A percentile compares a stretch with the other conserved stretches of the same genome.
These are phyloP conservation scores for Apophysomyces ossiformis DNA, from an alignment of 371 early-diverging fungal species.

Conservation along the genomic window DNA sequence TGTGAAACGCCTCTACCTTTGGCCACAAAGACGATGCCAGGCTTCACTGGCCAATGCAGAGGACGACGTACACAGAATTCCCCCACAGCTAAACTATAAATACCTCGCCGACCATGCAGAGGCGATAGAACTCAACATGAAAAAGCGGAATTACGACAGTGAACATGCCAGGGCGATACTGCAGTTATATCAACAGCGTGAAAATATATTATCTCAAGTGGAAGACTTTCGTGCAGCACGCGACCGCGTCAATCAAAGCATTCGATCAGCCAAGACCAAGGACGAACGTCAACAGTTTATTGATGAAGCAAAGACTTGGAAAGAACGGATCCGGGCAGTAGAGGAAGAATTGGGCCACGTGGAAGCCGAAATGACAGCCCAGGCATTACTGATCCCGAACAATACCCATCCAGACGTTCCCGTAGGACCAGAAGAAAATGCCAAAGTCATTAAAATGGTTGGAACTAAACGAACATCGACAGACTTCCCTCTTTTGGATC, in stretches of 20 bases:
- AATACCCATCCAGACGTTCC: constrained; percentile 69
- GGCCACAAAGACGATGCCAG: constrained; percentile 1
- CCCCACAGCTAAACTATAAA: constrained; percentile 67
- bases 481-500: constrained; percentile 57
- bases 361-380: constrained; percentile 53
- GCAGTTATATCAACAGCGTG: constrained; percentile 53
- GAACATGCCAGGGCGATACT: constrained; percentile 47
- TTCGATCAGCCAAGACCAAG: constrained; percentile 17
- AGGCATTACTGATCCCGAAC: constrained; percentile 74
- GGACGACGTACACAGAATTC: constrained; percentile 32
- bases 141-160: constrained; percentile 50
- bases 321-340: constrained; percentile 39
- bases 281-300: constrained; percentile 38
- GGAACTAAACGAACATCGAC: constrained; percentile 25
- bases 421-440: constrained; percentile 69
- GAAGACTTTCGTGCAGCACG: not conserved
- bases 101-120: constrained; percentile 51
- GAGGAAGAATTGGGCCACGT: constrained; percentile 48
- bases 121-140: constrained; percentile 52
- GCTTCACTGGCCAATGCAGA: constrained; percentile 9
- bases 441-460: constrained; percentile 53
- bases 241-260: constrained; percentile 9
- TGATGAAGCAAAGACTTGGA: constrained; percentile 52
- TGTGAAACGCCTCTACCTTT: not conserved
- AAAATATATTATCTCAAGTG: constrained; percentile 15